Conservation (phyloP, 495 filamentous ascomycete species). For the Chaetomium fimeti region DNA sequence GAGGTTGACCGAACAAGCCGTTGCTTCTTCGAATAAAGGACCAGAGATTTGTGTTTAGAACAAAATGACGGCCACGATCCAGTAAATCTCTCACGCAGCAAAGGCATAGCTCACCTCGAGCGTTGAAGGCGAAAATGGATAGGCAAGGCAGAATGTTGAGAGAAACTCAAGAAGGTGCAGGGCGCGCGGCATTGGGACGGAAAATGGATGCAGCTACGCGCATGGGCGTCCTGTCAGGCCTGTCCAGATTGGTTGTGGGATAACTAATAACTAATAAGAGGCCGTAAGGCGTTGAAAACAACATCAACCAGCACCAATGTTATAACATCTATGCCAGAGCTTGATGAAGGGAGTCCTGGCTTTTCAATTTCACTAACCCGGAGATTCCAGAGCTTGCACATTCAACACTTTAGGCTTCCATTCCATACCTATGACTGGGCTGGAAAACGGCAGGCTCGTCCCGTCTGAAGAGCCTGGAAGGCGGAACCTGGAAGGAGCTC, state of each 20-base stretch:
- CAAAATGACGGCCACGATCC: not conserved
- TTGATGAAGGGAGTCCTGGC: too few relatives aligned
- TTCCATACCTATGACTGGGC: not conserved
- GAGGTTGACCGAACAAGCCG: not conserved
- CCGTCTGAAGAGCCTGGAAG: not conserved
- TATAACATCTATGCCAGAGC: too few relatives aligned
- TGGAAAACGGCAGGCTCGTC: constrained; percentile 5
- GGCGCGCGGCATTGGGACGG: not conserved
- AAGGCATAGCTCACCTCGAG: not conserved
- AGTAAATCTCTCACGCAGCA: not conserved
- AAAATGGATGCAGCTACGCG: constrained; percentile 5
- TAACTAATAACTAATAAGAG: not conserved
- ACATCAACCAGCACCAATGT: not conserved
- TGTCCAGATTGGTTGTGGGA: not conserved
- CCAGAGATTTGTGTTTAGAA: not conserved
- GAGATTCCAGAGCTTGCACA: not conserved
- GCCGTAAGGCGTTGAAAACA: not conserved
- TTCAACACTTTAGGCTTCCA: constrained; percentile 2
- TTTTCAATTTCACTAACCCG: not conserved
- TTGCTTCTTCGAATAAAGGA: not conserved
- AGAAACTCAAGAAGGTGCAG: not conserved
- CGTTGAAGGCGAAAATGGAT: not conserved
- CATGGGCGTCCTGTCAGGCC: not conserved
- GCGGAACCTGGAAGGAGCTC: constrained; percentile 16
- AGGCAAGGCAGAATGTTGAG: not conserved